A percentile compares a stretch with the other conserved stretches of the same genome.
Conservation (phyloP, 805 yeast species). For the Cyberlindnera lachancei region DNA sequence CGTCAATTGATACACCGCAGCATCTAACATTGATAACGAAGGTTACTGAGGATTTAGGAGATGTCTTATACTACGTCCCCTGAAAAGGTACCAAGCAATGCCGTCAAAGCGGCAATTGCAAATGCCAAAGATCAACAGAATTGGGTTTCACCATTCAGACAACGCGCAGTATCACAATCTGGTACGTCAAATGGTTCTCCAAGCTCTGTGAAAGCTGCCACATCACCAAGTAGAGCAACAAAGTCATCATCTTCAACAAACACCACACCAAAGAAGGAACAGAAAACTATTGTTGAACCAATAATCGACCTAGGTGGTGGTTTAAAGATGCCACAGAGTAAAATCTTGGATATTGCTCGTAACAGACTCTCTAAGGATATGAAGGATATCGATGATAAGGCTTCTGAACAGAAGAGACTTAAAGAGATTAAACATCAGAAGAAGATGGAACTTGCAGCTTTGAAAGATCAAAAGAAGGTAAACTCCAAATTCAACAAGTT, state of each 20-base stretch:
- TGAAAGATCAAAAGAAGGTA: constrained; percentile 20
- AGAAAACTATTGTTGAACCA: constrained; percentile 15
- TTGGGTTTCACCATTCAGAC: constrained; percentile 25
- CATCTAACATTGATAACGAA: too few species aligned
- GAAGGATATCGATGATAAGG: constrained; percentile 16
- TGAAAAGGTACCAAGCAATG: constrained; percentile 1
- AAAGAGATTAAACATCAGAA: constrained; percentile 20
- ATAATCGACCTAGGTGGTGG: constrained; percentile 24
- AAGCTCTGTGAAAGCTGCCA: too few species aligned
- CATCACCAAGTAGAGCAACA: too few species aligned
- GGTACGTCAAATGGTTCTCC: constrained; percentile 1
- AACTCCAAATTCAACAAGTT: constrained; percentile 21
- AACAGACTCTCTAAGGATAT: constrained; percentile 16
- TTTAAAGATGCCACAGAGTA: constrained; percentile 21
- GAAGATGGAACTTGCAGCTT: constrained; percentile 18
- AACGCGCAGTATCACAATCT: constrained; percentile 4
- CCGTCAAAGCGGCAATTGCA: constrained; percentile 16
- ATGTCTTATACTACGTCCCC: too few species aligned
- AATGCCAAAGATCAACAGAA: constrained; percentile 17
- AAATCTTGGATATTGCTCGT: constrained; percentile 20
- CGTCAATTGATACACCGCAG: too few species aligned
- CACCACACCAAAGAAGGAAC: constrained; percentile 4
- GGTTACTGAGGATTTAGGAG: too few species aligned
- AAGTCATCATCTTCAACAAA: constrained; percentile 1
- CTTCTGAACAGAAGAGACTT: constrained; percentile 18